A percentile compares a stretch with the other conserved stretches of the same genome.
Conservation (phyloP, 208 protist genomes). For the Acanthamoeba castellanii region DNA sequence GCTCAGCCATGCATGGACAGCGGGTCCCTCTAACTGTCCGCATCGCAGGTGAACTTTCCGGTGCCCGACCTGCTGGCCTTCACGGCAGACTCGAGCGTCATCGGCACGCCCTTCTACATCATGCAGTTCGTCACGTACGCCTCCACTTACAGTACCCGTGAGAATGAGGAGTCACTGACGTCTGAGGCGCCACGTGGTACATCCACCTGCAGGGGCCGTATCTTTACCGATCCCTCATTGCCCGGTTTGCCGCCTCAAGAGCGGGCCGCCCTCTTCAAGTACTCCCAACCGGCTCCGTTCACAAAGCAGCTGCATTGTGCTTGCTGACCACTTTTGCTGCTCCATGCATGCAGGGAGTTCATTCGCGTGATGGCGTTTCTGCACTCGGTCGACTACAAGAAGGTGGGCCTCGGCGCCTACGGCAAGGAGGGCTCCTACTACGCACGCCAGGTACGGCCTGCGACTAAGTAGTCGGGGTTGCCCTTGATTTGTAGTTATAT, state of each 20-base stretch:
- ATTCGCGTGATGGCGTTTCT: conserved; percentile 66
- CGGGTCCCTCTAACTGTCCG: too few species aligned
- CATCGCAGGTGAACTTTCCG: conserved; percentile 76
- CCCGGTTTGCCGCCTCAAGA: not conserved
- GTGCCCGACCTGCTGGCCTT: conserved; percentile 85
- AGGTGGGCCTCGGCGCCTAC: conserved; percentile 77
- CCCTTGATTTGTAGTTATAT: too few species aligned
- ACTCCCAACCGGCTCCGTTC: not conserved
- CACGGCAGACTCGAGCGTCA: conserved; percentile 87
- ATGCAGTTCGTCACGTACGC: conserved; percentile 82
- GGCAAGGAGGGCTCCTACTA: conserved; percentile 72
- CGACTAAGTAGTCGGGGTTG: too few species aligned
- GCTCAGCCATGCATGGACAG: too few species aligned
- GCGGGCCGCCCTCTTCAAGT: not conserved
- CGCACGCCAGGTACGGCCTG: conserved; percentile 50
- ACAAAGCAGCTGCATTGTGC: not conserved
- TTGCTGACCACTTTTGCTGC: not conserved
- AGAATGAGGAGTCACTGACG: too few species aligned
- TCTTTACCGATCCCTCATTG: conserved; percentile 22
- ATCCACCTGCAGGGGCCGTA: not conserved
- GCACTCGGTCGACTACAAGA: conserved; percentile 78
- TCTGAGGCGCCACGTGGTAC: not conserved
- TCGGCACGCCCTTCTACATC: conserved; percentile 91
- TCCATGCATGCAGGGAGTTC: not conserved
- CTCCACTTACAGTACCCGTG: not conserved